phyloP scores from a whole-genome alignment of 805 yeast genomes.

The Suhomyces sp. region DNA sequence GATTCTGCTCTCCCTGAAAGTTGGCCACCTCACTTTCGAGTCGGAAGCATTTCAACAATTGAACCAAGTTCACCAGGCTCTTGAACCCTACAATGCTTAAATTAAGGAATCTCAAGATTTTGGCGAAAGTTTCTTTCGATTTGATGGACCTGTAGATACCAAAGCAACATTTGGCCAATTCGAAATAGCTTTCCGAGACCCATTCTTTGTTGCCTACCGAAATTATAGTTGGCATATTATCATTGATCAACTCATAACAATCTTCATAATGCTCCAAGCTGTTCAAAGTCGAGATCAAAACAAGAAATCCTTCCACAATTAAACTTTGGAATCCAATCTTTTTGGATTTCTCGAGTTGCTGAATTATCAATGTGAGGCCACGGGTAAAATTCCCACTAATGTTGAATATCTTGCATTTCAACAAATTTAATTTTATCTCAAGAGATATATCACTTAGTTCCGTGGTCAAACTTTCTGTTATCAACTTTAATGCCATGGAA shows the following conservation, averaged over 20 bases:
- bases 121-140: constrained; percentile 23
- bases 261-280: constrained; percentile 44
- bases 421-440: constrained; percentile 43
- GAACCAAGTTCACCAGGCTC: constrained; percentile 34
- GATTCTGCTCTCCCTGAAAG: constrained; percentile 24
- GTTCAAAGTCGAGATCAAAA: constrained; percentile 46
- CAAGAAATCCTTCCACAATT: constrained; percentile 46
- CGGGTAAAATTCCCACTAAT: constrained; percentile 46
- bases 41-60: constrained; percentile 40
- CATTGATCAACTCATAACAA: constrained; percentile 38
- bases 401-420: constrained; percentile 47
- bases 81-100: constrained; percentile 47
- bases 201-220: constrained; percentile 39
- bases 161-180: constrained; percentile 26
- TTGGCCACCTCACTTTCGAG: constrained; percentile 40
- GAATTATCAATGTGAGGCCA: constrained; percentile 49
- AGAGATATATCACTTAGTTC: constrained; percentile 41
- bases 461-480: constrained; percentile 13
- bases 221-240: constrained; percentile 43
- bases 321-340: constrained; percentile 45
- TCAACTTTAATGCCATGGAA: constrained; percentile 25
- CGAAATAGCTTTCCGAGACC: constrained; percentile 35
- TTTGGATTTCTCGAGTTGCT: constrained; percentile 49
- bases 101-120: constrained; percentile 39
- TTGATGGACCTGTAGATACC: constrained; percentile 5